phyloP scores from a whole-genome alignment of 208 protist genomes.

The Acanthamoeba royreba region DNA sequence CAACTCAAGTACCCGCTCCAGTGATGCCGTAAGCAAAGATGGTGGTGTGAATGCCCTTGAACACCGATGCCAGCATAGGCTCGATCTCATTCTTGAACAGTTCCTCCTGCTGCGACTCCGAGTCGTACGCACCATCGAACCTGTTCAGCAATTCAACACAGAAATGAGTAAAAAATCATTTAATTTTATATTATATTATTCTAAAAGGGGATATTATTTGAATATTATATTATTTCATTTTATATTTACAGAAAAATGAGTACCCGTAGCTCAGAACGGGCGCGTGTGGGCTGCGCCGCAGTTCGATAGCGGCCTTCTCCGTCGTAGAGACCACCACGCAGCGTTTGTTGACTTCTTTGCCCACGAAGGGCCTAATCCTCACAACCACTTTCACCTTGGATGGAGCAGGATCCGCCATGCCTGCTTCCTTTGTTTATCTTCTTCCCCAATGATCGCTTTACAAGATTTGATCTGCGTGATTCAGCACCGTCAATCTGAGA shows the following conservation, averaged over 20 bases:
- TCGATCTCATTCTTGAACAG: constrained; percentile 46
- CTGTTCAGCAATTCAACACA: neutral
- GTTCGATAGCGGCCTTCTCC: neutral
- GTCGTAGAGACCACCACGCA: neutral
- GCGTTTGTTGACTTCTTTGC: neutral
- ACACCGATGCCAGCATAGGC: neutral
- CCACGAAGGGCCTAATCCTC: neutral
- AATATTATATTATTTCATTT: neutral
- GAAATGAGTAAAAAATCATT: too few relatives aligned
- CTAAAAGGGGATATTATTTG: neutral
- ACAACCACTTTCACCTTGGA: constrained; percentile 16
- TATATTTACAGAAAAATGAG: neutral
- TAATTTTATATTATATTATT: neutral
- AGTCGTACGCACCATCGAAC: constrained; percentile 42
- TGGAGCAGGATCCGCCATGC: neutral
- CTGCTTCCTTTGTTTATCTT: too few relatives aligned
- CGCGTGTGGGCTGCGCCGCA: neutral
- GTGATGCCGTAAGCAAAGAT: constrained; percentile 51
- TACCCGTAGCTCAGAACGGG: neutral
- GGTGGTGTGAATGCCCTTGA: neutral
- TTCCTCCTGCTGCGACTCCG: neutral
- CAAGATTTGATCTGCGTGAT: too few relatives aligned
- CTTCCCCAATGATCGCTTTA: too few relatives aligned
- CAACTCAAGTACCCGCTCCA: neutral
- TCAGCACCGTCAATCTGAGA: too few relatives aligned